Base-by-base conservation (phyloP, 257 asterid species). In the Forsythia suspensa region DNA sequence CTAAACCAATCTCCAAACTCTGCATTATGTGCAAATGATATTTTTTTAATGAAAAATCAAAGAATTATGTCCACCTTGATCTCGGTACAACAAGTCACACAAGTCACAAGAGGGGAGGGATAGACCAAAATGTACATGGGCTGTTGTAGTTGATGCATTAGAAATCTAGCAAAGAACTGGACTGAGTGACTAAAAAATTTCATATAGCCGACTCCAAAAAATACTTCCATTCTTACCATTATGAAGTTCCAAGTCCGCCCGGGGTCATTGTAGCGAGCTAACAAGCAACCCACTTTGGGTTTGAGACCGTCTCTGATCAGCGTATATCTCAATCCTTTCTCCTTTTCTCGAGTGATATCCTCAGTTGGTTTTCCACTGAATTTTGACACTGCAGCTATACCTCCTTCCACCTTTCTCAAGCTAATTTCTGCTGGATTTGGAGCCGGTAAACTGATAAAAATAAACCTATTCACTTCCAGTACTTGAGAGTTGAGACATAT, bases 231-330 rank as follows among this genome's bases (percentile, higher is more conserved):
- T 51, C 85, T 46, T 88, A 92, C 98, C 97, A 88, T 90, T 43
- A 84, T 84, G 76, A 85, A 90, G 86, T 82, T 88, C 92, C 91
- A 83, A 2, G 97, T 95, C 43, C 90, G 84, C 55, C 89, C 97
- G 15, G 96, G 98, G 86, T 92, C 97, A 67, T 92, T 92, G 87
- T 95, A 95, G 11, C 97, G 96, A 42, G 98, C 98, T 4, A 92
- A 82, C 86, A 91, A 52, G 80, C 95, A 95, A 55, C 97, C 97
- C 0, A 75, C 24, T 81, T 84, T 83, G 16, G 94, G 91, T 46
- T 72, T 91, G 71, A 92, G 88, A 69, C 94, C 95, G 21, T 91
- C 92, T 69, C 59, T 81, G 0, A 79, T 42, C 63, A 92, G 87
- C 59, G 75, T 70, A 3, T 87, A 82, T 66, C 96, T 74, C 65